A percentile compares a stretch with the other conserved stretches of the same genome.
Evolutionary conservation across 108 stramenopile genomes (phyloP).

Genomic region (Thalassiosira profunda): DNA sequence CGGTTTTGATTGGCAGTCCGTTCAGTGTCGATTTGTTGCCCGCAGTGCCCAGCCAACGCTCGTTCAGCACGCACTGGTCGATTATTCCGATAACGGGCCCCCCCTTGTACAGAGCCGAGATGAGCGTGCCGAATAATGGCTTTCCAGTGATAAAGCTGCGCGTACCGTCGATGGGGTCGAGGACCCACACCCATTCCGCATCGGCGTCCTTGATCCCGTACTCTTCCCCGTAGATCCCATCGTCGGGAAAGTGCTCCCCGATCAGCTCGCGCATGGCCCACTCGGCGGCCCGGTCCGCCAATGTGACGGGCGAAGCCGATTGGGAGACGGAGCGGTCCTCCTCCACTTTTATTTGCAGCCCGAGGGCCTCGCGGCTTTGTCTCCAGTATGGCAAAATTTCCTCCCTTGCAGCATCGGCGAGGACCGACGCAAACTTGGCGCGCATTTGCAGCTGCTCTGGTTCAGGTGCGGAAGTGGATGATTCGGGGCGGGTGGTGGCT

Average conservation of each 20-base stretch:
- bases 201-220: slow-evolving; percentile 44
- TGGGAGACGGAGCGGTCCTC: slow-evolving; percentile 41
- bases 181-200: slow-evolving; percentile 61
- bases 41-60: slow-evolving; percentile 58
- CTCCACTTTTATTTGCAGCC: slow-evolving; percentile 53
- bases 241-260: slow-evolving; percentile 48
- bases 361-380: slow-evolving; percentile 44
- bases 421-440: slow-evolving; percentile 53
- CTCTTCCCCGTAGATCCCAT: slow-evolving; percentile 66
- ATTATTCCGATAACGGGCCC: slow-evolving; percentile 58
- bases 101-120: slow-evolving; percentile 47
- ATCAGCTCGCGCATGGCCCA: slow-evolving; percentile 49
- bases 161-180: slow-evolving; percentile 69
- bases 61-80: slow-evolving; percentile 59
- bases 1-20: slow-evolving; percentile 42
- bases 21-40: slow-evolving; percentile 49
- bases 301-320: slow-evolving; percentile 62
- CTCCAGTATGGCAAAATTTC: slow-evolving; percentile 60
- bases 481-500: neutral
- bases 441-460: slow-evolving; percentile 12
- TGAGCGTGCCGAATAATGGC: slow-evolving; percentile 62
- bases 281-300: slow-evolving; percentile 61
- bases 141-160: slow-evolving; percentile 66
- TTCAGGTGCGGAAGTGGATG: neutral
- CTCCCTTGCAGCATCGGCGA: slow-evolving; percentile 54